Evolutionary conservation across 2,329 filamentous ascomycete species (phyloP), one percentile per base, ranked within the genome.

Genomic region (Eurotiales sp.): DNA sequence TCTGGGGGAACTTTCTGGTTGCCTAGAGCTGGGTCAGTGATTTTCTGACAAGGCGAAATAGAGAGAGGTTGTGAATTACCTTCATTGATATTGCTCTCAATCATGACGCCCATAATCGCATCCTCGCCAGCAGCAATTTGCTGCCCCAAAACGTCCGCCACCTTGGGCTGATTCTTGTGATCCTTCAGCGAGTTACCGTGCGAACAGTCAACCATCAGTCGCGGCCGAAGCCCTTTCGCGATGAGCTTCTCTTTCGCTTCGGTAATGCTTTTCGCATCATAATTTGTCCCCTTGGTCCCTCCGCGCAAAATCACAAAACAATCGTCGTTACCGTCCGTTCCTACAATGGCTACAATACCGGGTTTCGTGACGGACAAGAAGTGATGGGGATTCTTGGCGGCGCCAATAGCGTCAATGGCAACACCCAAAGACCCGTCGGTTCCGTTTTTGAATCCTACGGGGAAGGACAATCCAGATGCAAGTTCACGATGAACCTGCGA

Each of bases 391-490:
- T 95, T 89, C 68, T 82, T 85, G 46, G 95, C 92, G 14, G 93
- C 89, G 56, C 91, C 90, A 68, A 97, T 96, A 46, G 93, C 93
- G 68, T 99, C 93, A 61, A 97, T 89, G 11, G 93, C 91, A 3
- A 97, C 91, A 51, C 85, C 82, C 43, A 97, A 76, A 8, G 86
- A 87, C 46, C 93, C 93, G 68, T 99, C 93, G 27, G 93, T 99
- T 58, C 93, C 93, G 72, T 99, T 99, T 82, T 99, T 99, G 87
- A 99, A 99, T 46, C 93, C 93, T 10, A 99, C 90, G 2, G 93
- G 93, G 86, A 96, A 97, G 61, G 88, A 95, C 30, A 97, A 79
- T 65, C 93, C 93, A 48, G 88, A 93, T 19, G 93, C 92, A 57
- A 99, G 77, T 74, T 99, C 93, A 51, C 93, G 86, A 73, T 99